Base-by-base conservation (phyloP, 495 filamentous ascomycete species). In the Penicillium herquei region DNA sequence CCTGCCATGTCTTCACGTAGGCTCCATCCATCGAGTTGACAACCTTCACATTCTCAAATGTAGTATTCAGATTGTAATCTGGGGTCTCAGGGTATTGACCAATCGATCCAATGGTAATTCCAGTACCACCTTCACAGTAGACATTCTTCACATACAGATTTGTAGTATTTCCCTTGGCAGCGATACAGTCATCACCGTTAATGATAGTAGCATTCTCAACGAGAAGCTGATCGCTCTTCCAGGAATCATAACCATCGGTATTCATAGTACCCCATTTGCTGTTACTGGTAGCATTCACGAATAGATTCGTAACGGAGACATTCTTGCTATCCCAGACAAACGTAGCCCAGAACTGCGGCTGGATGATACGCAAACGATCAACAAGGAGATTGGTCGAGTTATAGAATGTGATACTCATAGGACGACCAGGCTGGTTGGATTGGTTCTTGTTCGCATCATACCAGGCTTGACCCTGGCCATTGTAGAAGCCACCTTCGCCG, bases 1-100 rank as follows among this genome's bases (percentile, higher is more conserved):
- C 77, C 14, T 72, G 67, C 67, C 80, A 81, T 12, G 78, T 81
- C 70, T 84, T 82, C 63, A 84, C 74, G 70, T 79, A 84, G 7
- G 78, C 79, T 16, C 75, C 77, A 59, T 82, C 80, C 55, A 71
- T 72, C 1, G 68, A 69, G 67, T 81, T 73, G 44, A 51, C 55
- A 34, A 50, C 39, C 4, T 40, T 51, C 7, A 70, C 55, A 42
- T 66, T 56, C n/a, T 64, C 54, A 12, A 66, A 61, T 7, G 59
- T 66, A 7, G 59, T 54, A 43, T 68, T 68, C 9, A 61, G 33
- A n/a, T 62, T 58, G 51, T 60, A 66, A 47, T 70, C 67, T 0
- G 56, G 58, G 26, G 42, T 48, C 2, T 64, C 55, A 0, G 61
- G 63, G 50, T 70, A 77, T 54, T 80, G 76, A 0, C 76, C 78